phyloP scores from a whole-genome alignment of 305 asterid species.

The Striga hermonthica region DNA sequence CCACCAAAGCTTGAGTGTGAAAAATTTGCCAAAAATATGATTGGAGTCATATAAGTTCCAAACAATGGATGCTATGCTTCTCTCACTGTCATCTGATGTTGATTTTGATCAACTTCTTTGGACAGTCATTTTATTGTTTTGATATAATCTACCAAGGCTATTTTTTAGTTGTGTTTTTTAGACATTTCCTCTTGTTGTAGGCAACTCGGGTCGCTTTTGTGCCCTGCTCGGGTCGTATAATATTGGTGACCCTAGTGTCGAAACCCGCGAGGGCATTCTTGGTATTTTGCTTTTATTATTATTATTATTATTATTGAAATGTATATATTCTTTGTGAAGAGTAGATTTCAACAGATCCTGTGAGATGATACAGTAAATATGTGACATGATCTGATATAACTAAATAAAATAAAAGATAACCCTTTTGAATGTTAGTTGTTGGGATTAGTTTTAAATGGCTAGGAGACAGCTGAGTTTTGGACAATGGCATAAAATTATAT shows the following conservation, averaged over 20 bases:
- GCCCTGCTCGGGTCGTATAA: no score
- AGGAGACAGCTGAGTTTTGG: slow-evolving; percentile 27
- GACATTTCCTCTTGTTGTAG: no score
- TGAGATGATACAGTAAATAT: background rate
- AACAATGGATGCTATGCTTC: slow-evolving; percentile 27
- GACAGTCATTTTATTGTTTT: background rate
- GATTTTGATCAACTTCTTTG: slow-evolving; percentile 33
- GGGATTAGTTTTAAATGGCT: slow-evolving; percentile 27
- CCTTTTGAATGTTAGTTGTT: slow-evolving; percentile 18
- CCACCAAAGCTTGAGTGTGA: slow-evolving; percentile 15
- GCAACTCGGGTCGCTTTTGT: no score
- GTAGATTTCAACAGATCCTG: background rate
- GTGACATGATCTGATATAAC: slow-evolving; percentile 5
- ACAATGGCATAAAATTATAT: slow-evolving; percentile 12
- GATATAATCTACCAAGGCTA: background rate
- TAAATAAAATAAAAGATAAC: slow-evolving; percentile 3
- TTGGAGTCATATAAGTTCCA: slow-evolving; percentile 31
- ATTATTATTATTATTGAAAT: background rate
- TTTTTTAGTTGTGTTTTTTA: background rate
- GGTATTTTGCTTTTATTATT: background rate
- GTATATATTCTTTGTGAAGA: background rate
- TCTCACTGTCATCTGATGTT: slow-evolving; percentile 34
- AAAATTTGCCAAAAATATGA: slow-evolving; percentile 29
- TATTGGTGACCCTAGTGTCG: no score
- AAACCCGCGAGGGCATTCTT: background rate